phyloP scores from a whole-genome alignment of 2,329 filamentous ascomycete genomes.

The Aspergillus phoenicis region DNA sequence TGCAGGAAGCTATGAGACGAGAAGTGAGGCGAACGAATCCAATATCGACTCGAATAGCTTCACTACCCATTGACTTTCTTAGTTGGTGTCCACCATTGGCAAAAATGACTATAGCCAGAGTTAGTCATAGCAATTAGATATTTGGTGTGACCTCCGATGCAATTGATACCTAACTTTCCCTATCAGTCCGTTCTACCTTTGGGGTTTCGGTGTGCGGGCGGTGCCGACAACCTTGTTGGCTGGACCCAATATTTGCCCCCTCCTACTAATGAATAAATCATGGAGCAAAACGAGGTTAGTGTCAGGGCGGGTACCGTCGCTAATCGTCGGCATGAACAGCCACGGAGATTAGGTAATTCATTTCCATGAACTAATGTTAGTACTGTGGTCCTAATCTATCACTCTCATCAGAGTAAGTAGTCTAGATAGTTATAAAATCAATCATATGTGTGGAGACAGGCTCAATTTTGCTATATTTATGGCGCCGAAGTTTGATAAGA shows the following conservation, averaged over 20 bases:
- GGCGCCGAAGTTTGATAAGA: slow-evolving; percentile 1
- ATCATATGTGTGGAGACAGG: not conserved
- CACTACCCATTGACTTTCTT: not conserved
- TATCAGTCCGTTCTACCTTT: slow-evolving; percentile 1
- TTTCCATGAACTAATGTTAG: not conserved
- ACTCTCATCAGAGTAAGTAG: too few relatives aligned
- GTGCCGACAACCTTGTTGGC: slow-evolving; percentile 5
- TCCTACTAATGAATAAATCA: not conserved
- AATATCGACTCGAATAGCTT: not conserved
- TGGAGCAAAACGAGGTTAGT: too few relatives aligned
- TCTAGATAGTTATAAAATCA: too few relatives aligned
- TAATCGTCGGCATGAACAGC: not conserved
- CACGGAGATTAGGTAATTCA: not conserved
- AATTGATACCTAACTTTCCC: not conserved
- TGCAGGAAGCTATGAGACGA: not conserved
- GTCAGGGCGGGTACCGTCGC: not conserved
- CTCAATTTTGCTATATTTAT: not conserved
- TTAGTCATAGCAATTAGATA: not conserved
- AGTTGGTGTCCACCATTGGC: not conserved
- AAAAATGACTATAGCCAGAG: not conserved
- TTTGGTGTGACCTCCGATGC: not conserved
- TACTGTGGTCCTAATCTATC: not conserved
- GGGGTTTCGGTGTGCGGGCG: slow-evolving; percentile 4
- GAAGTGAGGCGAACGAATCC: not conserved
- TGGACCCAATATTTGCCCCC: not conserved